A percentile compares a stretch with the other conserved stretches of the same genome.
Conservation (phyloP, 805 yeast genomes). For the Ogataea salicorniae region DNA sequence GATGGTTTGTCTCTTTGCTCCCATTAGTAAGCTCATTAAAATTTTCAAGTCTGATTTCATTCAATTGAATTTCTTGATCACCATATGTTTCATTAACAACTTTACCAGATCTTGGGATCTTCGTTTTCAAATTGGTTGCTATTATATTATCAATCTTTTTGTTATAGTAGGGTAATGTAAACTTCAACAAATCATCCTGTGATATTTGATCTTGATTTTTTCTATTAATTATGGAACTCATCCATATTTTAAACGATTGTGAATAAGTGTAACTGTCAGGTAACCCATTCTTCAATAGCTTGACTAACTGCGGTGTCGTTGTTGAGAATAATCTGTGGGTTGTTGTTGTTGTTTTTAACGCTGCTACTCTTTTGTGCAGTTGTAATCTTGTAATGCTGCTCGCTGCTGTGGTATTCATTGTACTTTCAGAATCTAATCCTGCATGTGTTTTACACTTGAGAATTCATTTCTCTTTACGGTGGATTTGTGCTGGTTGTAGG, state of each 20-base stretch:
- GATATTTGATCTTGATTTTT: conserved; percentile 16
- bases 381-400: no score
- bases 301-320: background rate
- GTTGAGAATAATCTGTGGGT: conserved; percentile 2
- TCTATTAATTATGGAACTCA: conserved; percentile 10
- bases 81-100: background rate
- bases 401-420: no score
- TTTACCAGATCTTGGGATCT: conserved; percentile 1
- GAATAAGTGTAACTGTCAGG: conserved; percentile 10
- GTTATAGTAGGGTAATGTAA: conserved; percentile 25
- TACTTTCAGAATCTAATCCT: no score
- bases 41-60: conserved; percentile 26
- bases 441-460: no score
- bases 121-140: conserved; percentile 17
- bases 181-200: conserved; percentile 21
- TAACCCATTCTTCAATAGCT: conserved; percentile 11
- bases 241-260: conserved; percentile 24
- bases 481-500: no score
- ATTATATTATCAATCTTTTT: conserved; percentile 7
- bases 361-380: no score
- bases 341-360: no score
- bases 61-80: conserved; percentile 13
- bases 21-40: conserved; percentile 1
- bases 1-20: conserved; percentile 21
- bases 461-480: no score